Percentiles rank a stretch among this genome's conserved stretches.
Evolutionary conservation across 176 grass and related monocot genomes (phyloP).

Genomic region (Cenchrus purpureus): DNA sequence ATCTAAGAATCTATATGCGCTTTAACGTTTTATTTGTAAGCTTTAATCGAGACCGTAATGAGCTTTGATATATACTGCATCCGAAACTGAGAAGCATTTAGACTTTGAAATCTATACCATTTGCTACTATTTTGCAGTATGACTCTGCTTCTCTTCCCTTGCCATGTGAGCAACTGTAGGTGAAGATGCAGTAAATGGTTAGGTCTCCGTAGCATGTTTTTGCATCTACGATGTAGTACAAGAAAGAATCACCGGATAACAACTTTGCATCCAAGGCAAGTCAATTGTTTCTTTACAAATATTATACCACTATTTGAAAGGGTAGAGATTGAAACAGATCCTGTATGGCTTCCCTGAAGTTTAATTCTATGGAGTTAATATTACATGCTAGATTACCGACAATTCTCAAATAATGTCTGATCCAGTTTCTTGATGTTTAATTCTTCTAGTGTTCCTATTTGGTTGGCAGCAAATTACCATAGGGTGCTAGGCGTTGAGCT

Average conservation of each 20-base stretch:
- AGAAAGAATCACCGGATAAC: slow-evolving; percentile 69
- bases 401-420: no score
- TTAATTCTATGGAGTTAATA: slow-evolving; percentile 55
- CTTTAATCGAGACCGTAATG: no score
- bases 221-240: neutral
- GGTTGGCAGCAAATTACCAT: no score
- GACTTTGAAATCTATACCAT: slow-evolving; percentile 54
- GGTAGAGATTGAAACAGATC: slow-evolving; percentile 92
- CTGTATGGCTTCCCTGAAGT: slow-evolving; percentile 97
- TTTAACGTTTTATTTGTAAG: no score
- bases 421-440: no score
- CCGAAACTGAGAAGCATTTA: neutral
- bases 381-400: no score
- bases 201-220: neutral
- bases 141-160: slow-evolving; percentile 97
- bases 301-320: slow-evolving; percentile 98
- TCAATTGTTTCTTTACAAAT: slow-evolving; percentile 93
- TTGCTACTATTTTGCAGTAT: slow-evolving; percentile 92
- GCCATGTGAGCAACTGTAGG: slow-evolving; percentile 78
- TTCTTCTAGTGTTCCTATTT: no score
- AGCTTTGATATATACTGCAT: neutral
- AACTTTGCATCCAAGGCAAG: slow-evolving; percentile 96
- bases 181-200: slow-evolving; percentile 20
- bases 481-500: no score
- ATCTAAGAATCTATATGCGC: no score